A percentile compares a stretch with the other conserved stretches of the same genome.
Evolutionary conservation across 495 filamentous ascomycete species (phyloP).

Genomic region (Letharia columbiana): DNA sequence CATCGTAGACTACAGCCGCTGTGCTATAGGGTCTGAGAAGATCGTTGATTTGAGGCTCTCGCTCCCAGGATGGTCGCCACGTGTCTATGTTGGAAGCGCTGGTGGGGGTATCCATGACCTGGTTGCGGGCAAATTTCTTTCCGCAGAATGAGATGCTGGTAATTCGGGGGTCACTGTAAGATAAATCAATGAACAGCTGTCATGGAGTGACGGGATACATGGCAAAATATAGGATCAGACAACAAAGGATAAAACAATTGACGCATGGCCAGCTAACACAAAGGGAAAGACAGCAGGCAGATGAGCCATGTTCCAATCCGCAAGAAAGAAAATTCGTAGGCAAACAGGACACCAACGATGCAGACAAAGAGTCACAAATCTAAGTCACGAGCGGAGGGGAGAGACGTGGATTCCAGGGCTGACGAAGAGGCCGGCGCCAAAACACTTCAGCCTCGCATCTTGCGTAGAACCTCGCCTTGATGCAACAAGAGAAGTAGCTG

Average conservation of each 20-base stretch:
- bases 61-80: slow-evolving; percentile 1
- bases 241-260: not conserved
- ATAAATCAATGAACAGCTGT: not conserved
- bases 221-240: not conserved
- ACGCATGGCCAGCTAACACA: not conserved
- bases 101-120: not conserved
- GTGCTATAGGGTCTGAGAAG: slow-evolving; percentile 4
- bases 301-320: not conserved
- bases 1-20: not conserved
- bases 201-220: not conserved
- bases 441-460: not conserved
- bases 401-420: not conserved
- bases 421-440: not conserved
- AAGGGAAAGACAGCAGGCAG: not conserved
- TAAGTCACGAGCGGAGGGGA: not conserved
- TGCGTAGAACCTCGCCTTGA: not conserved
- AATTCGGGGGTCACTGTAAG: not conserved
- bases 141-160: not conserved
- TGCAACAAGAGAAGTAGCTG: not conserved
- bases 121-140: not conserved
- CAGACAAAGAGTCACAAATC: not conserved
- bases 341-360: not conserved
- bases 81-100: not conserved
- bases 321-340: not conserved
- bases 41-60: not conserved